Conservation (phyloP, 83 land plant genomes). For the Larix sibirica region DNA sequence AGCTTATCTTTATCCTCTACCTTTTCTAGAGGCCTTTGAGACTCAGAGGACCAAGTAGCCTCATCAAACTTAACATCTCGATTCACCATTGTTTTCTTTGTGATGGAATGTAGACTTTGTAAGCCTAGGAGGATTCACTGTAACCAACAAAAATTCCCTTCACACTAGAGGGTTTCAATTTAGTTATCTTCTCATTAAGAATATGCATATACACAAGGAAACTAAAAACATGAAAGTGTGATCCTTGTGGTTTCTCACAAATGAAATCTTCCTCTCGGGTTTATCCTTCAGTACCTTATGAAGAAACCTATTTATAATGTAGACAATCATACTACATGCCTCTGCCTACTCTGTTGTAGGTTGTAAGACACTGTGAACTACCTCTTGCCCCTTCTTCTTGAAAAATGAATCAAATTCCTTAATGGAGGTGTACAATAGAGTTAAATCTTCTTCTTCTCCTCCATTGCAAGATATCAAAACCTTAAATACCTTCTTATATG, state of each 20-base stretch:
- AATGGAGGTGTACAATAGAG: not conserved
- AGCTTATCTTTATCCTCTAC: not conserved
- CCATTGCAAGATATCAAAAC: not conserved
- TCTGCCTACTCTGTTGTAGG: not conserved
- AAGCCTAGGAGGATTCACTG: not conserved
- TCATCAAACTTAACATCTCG: not conserved
- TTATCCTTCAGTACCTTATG: not conserved
- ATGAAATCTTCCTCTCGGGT: not conserved
- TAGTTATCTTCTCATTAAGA: too few relatives aligned
- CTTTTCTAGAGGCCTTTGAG: not conserved
- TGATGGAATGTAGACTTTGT: not conserved
- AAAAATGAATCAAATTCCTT: not conserved
- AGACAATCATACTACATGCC: not conserved
- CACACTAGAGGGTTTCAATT: too few relatives aligned
- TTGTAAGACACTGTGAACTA: not conserved
- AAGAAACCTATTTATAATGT: not conserved
- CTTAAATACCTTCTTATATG: not conserved
- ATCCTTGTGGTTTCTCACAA: too few relatives aligned
- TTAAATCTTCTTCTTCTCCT: not conserved
- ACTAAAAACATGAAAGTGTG: too few relatives aligned
- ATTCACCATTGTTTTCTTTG: not conserved
- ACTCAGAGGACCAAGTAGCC: not conserved
- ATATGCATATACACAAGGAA: too few relatives aligned
- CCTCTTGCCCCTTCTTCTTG: not conserved
- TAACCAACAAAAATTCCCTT: not conserved